Evolutionary conservation across 768 basidiomycete genomes (phyloP).

Genomic region (Mycena venus): DNA sequence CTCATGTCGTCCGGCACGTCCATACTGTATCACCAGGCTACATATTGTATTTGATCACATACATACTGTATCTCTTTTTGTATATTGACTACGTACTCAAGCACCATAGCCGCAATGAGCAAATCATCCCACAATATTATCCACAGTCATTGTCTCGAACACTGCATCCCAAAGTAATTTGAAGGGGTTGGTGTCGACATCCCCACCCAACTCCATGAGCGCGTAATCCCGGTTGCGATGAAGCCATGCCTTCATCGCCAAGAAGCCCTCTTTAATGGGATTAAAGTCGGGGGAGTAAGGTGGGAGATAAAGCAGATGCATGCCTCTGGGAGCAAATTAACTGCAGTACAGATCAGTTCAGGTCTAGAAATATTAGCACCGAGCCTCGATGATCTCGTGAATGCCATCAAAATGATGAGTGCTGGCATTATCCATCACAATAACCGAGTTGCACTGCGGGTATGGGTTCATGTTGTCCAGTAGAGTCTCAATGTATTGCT

Average conservation of each 20-base stretch:
- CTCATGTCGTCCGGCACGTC: no score
- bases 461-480: conserved; percentile 48
- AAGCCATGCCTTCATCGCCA: conserved; percentile 40
- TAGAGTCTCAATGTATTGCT: conserved; percentile 35
- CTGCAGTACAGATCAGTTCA: neutral
- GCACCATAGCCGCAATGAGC: neutral
- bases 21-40: no score
- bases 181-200: conserved; percentile 17
- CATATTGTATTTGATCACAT: no score
- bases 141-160: conserved; percentile 31
- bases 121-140: conserved; percentile 38
- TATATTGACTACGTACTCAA: neutral
- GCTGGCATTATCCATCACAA: no score
- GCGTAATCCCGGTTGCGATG: conserved; percentile 24
- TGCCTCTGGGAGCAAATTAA: no score
- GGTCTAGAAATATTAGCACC: neutral
- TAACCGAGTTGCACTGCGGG: conserved; percentile 43
- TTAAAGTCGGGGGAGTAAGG: conserved; percentile 50
- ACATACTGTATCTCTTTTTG: neutral
- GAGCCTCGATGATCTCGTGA: conserved; percentile 35
- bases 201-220: conserved; percentile 17
- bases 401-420: conserved; percentile 44
- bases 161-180: conserved; percentile 34
- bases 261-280: conserved; percentile 47
- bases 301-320: conserved; percentile 41